These are phyloP conservation scores for Calonectria henricotiae DNA, from an alignment of 2,329 filamentous ascomycete genomes.

Conservation along the genomic window DNA sequence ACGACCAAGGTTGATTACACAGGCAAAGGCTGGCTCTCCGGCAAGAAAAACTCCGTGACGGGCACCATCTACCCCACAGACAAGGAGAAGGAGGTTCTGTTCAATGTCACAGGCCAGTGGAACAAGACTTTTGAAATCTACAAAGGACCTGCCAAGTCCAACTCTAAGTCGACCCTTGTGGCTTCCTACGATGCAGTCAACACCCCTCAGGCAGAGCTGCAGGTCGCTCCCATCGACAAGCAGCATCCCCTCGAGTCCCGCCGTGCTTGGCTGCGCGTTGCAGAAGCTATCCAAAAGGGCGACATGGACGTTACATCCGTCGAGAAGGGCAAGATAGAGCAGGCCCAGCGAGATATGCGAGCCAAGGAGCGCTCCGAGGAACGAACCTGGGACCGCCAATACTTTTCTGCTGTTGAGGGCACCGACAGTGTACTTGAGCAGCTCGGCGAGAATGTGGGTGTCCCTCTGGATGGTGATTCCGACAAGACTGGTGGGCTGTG, in stretches of 20 bases:
- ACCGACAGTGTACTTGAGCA: constrained; percentile 64
- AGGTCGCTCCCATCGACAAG: constrained; percentile 79
- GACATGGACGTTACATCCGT: constrained; percentile 86
- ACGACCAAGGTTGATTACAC: constrained; percentile 93
- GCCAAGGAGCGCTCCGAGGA: constrained; percentile 83
- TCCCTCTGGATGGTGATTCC: constrained; percentile 68
- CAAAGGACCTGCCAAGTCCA: constrained; percentile 72
- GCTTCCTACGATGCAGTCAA: constrained; percentile 75
- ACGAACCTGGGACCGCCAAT: constrained; percentile 85
- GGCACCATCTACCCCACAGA: constrained; percentile 81
- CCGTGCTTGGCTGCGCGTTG: constrained; percentile 90
- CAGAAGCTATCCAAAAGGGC: constrained; percentile 82
- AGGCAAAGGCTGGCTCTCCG: constrained; percentile 94
- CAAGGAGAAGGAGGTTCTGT: constrained; percentile 81
- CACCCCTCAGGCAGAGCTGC: constrained; percentile 76
- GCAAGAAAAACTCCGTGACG: constrained; percentile 93
- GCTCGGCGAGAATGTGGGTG: constrained; percentile 65
- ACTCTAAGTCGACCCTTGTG: constrained; percentile 66
- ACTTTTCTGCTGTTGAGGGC: constrained; percentile 76
- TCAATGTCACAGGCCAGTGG: constrained; percentile 93
- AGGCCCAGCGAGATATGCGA: constrained; percentile 83
- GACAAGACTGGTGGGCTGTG: constrained; percentile 76
- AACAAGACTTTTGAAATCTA: constrained; percentile 86
- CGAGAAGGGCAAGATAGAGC: constrained; percentile 93
- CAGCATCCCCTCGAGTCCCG: constrained; percentile 92